These are phyloP conservation scores for Colletotrichum navitas DNA, from an alignment of 2,329 filamentous ascomycete species.

Conservation along the genomic window DNA sequence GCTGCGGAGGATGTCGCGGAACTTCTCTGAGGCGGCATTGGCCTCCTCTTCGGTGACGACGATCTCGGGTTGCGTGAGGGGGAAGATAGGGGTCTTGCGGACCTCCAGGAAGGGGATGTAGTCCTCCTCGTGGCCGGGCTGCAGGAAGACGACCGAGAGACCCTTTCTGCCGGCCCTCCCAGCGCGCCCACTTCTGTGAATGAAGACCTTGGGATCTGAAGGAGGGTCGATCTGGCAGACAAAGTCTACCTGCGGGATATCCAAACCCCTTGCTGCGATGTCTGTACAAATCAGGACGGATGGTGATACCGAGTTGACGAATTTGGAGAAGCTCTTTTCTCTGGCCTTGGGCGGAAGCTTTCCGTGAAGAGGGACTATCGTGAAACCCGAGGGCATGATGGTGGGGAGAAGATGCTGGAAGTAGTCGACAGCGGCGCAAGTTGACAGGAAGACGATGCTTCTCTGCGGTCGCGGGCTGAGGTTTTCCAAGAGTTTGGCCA, in stretches of 20 bases:
- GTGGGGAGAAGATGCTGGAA: slow-evolving; percentile 84
- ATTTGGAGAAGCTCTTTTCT: slow-evolving; percentile 87
- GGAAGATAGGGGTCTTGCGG: slow-evolving; percentile 84
- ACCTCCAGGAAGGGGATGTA: slow-evolving; percentile 90
- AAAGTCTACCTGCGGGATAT: slow-evolving; percentile 91
- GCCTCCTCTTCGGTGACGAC: slow-evolving; percentile 73
- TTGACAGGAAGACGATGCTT: slow-evolving; percentile 92
- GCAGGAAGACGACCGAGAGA: slow-evolving; percentile 86
- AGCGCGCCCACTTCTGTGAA: slow-evolving; percentile 91
- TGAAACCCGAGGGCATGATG: slow-evolving; percentile 76
- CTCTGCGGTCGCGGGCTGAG: slow-evolving; percentile 83
- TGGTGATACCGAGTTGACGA: slow-evolving; percentile 79
- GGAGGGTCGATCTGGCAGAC: slow-evolving; percentile 88
- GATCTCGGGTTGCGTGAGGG: slow-evolving; percentile 69
- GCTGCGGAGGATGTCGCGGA: slow-evolving; percentile 68
- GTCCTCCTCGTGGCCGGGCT: slow-evolving; percentile 87
- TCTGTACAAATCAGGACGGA: slow-evolving; percentile 92
- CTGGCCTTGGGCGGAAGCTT: slow-evolving; percentile 91
- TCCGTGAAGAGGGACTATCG: slow-evolving; percentile 86
- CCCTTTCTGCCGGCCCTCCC: slow-evolving; percentile 90
- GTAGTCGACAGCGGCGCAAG: slow-evolving; percentile 95
- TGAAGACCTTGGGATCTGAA: slow-evolving; percentile 92
- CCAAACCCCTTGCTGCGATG: slow-evolving; percentile 88
- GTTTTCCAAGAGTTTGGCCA: slow-evolving; percentile 77
- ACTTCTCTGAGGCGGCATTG: slow-evolving; percentile 64